These are phyloP conservation scores for Daedaleopsis nitida DNA, from an alignment of 768 basidiomycete genomes.

Conservation along the genomic window DNA sequence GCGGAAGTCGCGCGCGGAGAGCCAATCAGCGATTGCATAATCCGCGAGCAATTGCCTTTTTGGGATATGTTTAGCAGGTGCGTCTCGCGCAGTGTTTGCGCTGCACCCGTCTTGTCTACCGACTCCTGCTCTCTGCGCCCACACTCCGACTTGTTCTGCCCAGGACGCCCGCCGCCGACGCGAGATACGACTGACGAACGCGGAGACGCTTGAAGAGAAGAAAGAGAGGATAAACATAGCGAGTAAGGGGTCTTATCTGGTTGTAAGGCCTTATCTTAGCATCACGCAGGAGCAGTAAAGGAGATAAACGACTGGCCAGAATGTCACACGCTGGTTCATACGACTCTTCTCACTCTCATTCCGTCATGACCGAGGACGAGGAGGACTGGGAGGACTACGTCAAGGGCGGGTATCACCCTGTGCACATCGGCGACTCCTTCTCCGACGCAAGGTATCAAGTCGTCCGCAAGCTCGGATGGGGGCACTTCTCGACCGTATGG, in stretches of 20 bases:
- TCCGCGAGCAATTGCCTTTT: constrained; percentile 5
- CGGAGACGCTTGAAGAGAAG: not conserved
- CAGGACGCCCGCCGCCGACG: not conserved
- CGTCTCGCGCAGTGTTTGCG: constrained; percentile 10
- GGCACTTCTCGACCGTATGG: constrained; percentile 95
- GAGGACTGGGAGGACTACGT: constrained; percentile 90
- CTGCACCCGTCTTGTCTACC: constrained; percentile 1
- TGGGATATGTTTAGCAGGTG: constrained; percentile 16
- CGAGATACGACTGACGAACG: not conserved
- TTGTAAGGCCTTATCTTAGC: constrained; percentile 13
- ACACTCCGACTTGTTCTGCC: not conserved
- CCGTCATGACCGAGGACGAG: constrained; percentile 88
- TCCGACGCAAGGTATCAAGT: constrained; percentile 86
- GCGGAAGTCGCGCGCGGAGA: not conserved
- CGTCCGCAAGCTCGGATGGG: constrained; percentile 95
- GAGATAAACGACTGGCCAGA: constrained; percentile 14
- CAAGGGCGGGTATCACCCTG: constrained; percentile 82
- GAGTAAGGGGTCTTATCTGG: constrained; percentile 19
- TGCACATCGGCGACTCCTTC: constrained; percentile 91
- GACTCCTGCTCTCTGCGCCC: not conserved
- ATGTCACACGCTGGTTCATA: constrained; percentile 37
- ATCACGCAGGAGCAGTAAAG: constrained; percentile 9
- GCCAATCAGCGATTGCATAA: constrained; percentile 12
- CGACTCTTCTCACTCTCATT: constrained; percentile 68
- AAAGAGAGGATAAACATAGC: not conserved